These are phyloP conservation scores for Rhizophagus prolifer DNA, from an alignment of 192 early-diverging fungal genomes.

Conservation along the genomic window DNA sequence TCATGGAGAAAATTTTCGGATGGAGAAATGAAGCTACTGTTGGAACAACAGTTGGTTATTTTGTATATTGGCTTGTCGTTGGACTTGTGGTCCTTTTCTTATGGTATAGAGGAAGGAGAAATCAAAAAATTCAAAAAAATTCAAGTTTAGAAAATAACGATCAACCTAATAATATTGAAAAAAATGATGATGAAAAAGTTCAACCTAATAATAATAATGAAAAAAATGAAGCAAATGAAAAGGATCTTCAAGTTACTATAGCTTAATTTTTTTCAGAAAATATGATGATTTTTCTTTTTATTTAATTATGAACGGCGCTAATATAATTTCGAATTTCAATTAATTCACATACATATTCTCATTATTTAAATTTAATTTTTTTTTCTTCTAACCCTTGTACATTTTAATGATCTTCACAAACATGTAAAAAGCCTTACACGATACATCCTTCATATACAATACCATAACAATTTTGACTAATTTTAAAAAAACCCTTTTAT, in stretches of 20 bases:
- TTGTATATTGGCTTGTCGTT: slow-evolving; percentile 66
- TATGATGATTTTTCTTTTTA: no score
- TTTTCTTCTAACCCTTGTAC: background rate
- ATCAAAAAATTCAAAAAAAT: background rate
- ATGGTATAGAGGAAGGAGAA: background rate
- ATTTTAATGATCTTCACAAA: background rate
- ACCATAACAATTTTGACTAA: background rate
- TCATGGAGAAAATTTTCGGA: slow-evolving; percentile 76
- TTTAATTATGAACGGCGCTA: background rate
- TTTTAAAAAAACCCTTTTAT: background rate
- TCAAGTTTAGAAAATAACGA: background rate
- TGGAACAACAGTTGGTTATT: slow-evolving; percentile 75
- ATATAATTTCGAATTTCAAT: background rate
- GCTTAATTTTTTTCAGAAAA: background rate
- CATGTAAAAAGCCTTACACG: background rate
- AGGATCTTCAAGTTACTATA: background rate
- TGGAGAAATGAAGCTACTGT: slow-evolving; percentile 76
- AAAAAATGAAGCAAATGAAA: background rate
- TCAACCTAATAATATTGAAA: background rate
- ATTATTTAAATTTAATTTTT: background rate
- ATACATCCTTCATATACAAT: no score
- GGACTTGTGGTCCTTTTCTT: background rate
- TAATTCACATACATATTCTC: background rate
- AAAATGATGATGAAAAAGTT: no score
- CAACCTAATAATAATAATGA: no score